Base-by-base conservation (phyloP, 2,329 filamentous ascomycete species). In the Fonsecaea monophora region DNA sequence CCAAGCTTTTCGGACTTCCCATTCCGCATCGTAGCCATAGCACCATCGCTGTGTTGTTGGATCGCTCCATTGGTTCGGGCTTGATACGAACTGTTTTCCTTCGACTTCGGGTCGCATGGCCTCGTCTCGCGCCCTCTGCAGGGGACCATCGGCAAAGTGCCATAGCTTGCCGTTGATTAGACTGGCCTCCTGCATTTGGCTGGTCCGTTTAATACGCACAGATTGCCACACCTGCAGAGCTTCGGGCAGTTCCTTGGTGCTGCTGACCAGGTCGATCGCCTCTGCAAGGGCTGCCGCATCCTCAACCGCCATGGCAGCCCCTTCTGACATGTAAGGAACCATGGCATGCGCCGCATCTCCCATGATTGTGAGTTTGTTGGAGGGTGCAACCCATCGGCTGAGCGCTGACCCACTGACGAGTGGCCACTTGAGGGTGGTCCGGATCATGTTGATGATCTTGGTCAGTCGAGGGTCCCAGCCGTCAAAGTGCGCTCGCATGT, bases 51-150 rank as follows among this genome's bases (percentile, higher is more conserved):
- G 80, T 0, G 81, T 83, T 0, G 78, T 72, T 0, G 80, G 81
- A 71, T 84, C 82, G 58, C 77, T 82, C 81, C 81, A 84, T 72
- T 83, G 81, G 61, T 84, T 84, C 0, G 81, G 74, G 54, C 82
- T 84, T 45, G 75, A 73, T 0, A 69, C 53, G 53, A 81, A 82
- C 0, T 71, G 72, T 12, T 66, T 56, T 0, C 80, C 80, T 13
- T 78, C 72, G 0, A 80, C 78, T 64, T 84, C 82, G 0, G 78
- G 73, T 1, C 64, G 37, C 79, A 82, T 82, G 0, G 77, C 80
- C 6, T 64, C 74, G 67, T 83, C 82, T 32, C 82, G 72, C 0
- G 81, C 80, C 64, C 74, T 55, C 71, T 83, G 82, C 50, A 76
- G 67, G 0, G 79, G 77, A 0, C 82, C 81, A 66, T 83, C 81